Evolutionary conservation across 768 basidiomycete species (phyloP).

Genomic region (Clavaria fumosa): DNA sequence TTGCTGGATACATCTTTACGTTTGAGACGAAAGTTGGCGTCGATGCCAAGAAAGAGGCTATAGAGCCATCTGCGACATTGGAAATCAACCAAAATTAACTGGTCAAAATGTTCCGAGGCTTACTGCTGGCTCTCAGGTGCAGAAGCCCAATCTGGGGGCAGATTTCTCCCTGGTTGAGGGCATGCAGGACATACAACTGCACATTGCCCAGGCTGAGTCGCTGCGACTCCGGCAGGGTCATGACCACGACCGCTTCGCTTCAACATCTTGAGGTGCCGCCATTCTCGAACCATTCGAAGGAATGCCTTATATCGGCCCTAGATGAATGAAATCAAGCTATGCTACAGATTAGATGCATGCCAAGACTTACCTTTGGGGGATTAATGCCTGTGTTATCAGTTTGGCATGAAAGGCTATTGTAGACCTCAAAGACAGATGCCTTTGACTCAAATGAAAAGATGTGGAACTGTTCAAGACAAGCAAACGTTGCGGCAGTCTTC

Average conservation of each 20-base stretch:
- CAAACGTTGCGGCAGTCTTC: conserved; percentile 8
- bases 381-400: conserved; percentile 19
- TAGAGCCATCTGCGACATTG: conserved; percentile 10
- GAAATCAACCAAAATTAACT: neutral
- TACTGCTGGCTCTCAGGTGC: neutral
- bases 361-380: neutral
- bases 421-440: conserved; percentile 1
- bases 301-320: conserved; percentile 3
- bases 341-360: neutral
- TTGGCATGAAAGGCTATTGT: conserved; percentile 8
- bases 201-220: conserved; percentile 10
- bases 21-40: conserved; percentile 16
- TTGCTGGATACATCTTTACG: conserved; percentile 12
- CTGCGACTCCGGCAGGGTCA: conserved; percentile 8
- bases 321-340: neutral
- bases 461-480: conserved; percentile 8
- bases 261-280: neutral
- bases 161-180: conserved; percentile 16
- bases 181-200: conserved; percentile 18
- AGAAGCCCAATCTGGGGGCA: conserved; percentile 13
- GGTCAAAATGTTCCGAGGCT: neutral
- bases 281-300: conserved; percentile 2
- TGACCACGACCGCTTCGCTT: conserved; percentile 13
- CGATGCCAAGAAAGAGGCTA: conserved; percentile 11
- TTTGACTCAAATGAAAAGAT: conserved; percentile 9